Base-by-base conservation (phyloP, 2,329 filamentous ascomycete species). In the Fusarium sp. region DNA sequence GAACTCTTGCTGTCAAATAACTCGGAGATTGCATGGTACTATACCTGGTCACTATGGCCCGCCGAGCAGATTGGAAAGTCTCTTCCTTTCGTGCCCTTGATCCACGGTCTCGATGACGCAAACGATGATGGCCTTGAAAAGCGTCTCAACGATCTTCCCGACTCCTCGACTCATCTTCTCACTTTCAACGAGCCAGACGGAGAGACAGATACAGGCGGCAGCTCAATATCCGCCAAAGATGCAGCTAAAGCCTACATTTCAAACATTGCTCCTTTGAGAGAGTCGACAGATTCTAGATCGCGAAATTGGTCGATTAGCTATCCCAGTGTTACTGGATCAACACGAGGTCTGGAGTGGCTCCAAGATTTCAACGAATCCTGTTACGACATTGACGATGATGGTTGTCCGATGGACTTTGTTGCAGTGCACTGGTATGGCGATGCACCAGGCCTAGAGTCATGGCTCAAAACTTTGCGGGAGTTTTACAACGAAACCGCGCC, bases 161-260 rank as follows among this genome's bases (percentile, higher is more conserved):
- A 64, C 5, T 78, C 79, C 2, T 82, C 82, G 1, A 82, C 77
- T 1, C 80, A 82, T 47, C 72, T 84, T 3, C 75, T 84, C 18
- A 76, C 76, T 0, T 84, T 84, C 59, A 83, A 83, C 62, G 82
- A 83, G 58, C 82, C 82, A 2, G 82, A 84, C 56, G 81, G 81
- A 1, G 78, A 77, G 7, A 81, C 76, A 2, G 76, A 76, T 8
- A 79, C 80, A 0, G 82, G 82, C 10, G 82, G 82, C 23, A 82
- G 80, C 55, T 65, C 74, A 9, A 81, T 83, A 47, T 76, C 74
- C 1, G 78, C 82, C 2, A 71, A 79, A 30, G 81, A 82, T 16
- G 82, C 82, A 0, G 82, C 82, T 0, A 66, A 74, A 2, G 73
- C 79, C 0, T 83, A 83, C 58, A 70, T 83, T 4, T 72, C 78